phyloP scores from a whole-genome alignment of 805 yeast species.

The Yamadazyma sp. region DNA sequence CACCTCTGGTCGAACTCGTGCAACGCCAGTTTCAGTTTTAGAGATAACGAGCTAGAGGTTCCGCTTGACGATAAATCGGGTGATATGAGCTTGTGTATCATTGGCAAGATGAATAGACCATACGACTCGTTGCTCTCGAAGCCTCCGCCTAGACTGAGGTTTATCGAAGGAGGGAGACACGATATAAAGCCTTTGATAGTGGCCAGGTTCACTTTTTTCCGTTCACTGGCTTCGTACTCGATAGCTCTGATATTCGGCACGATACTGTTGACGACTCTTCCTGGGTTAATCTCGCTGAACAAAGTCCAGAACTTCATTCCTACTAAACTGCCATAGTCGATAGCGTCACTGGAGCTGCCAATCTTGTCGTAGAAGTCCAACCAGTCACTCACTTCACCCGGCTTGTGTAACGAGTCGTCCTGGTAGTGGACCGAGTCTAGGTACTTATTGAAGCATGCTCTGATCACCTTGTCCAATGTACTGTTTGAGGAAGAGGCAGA shows the following conservation, averaged over 20 bases:
- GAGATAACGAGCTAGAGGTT: conserved; percentile 17
- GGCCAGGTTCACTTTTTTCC: conserved; percentile 31
- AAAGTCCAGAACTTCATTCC: conserved; percentile 61
- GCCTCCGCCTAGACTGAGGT: conserved; percentile 29
- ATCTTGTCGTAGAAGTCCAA: conserved; percentile 66
- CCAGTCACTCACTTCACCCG: conserved; percentile 73
- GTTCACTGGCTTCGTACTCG: conserved; percentile 43
- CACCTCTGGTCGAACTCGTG: conserved; percentile 29
- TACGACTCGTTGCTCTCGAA: conserved; percentile 23
- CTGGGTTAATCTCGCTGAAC: conserved; percentile 59
- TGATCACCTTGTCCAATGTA: conserved; percentile 63
- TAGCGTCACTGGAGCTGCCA: conserved; percentile 35
- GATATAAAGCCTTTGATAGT: conserved; percentile 29
- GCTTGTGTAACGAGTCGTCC: conserved; percentile 61
- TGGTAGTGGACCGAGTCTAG: conserved; percentile 57
- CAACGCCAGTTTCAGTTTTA: conserved; percentile 24
- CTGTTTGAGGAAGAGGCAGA: conserved; percentile 32
- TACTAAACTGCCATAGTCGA: conserved; percentile 55
- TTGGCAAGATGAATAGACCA: conserved; percentile 35
- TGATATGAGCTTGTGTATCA: conserved; percentile 28
- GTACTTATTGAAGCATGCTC: conserved; percentile 71
- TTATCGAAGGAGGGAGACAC: conserved; percentile 28
- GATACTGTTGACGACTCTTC: conserved; percentile 18
- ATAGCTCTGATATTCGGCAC: conserved; percentile 33
- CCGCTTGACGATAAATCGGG: conserved; percentile 25